Conservation (phyloP, 441 rosid genomes). For the Pelargonium cotyledonis region DNA sequence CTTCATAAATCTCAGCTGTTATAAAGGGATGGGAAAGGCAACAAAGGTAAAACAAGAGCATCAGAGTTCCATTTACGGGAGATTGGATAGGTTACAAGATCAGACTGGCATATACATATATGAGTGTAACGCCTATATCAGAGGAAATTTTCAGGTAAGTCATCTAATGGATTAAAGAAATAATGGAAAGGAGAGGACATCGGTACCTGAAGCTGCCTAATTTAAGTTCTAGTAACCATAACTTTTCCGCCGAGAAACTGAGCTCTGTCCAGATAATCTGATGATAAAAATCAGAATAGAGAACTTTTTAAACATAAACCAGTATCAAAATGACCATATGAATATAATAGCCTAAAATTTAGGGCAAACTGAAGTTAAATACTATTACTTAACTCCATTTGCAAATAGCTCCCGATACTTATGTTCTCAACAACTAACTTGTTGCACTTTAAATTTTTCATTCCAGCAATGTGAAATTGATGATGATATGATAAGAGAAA, state of each 20-base stretch:
- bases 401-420: no score
- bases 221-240: conserved; percentile 18
- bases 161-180: neutral
- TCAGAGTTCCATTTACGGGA: conserved; percentile 21
- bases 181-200: conserved; percentile 1
- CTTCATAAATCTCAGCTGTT: conserved; percentile 22
- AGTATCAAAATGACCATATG: conserved; percentile 3
- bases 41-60: conserved; percentile 19
- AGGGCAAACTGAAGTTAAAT: neutral
- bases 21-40: conserved; percentile 19
- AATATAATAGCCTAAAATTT: neutral
- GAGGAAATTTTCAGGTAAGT: conserved; percentile 17
- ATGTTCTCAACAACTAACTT: no score
- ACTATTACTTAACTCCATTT: neutral
- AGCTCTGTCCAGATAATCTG: conserved; percentile 79
- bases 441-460: no score
- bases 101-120: conserved; percentile 23
- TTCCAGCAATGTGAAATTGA: no score
- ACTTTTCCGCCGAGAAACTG: conserved; percentile 20
- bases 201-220: conserved; percentile 12
- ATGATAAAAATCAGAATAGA: conserved; percentile 35
- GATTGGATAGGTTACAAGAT: conserved; percentile 20
- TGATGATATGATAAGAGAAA: no score
- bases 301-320: conserved; percentile 18
- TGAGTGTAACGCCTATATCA: conserved; percentile 22